These are phyloP conservation scores for Nakazawaea molendinolei DNA, from an alignment of 805 yeast species.

Conservation along the genomic window DNA sequence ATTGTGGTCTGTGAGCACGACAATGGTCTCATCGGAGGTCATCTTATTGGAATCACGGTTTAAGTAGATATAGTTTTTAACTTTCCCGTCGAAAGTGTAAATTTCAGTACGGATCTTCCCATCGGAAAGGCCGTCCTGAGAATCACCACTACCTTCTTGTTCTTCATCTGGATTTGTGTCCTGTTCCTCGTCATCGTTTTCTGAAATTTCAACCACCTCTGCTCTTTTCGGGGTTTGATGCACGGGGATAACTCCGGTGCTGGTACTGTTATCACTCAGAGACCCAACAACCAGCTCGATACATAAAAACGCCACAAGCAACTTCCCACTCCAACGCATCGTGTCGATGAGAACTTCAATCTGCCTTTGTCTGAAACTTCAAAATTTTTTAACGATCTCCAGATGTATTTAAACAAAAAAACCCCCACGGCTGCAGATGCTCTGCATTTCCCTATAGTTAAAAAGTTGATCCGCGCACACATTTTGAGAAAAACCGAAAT, in stretches of 20 bases:
- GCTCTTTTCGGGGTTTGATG: not conserved
- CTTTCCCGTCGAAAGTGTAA: slow-evolving; percentile 46
- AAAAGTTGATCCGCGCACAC: not conserved
- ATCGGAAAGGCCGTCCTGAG: slow-evolving; percentile 28
- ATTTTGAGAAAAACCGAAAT: not conserved
- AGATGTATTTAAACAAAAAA: no score
- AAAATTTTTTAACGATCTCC: no score
- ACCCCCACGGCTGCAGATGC: no score
- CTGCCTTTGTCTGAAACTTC: not conserved
- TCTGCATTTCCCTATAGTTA: not conserved
- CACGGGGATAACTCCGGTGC: not conserved
- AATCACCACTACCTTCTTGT: slow-evolving; percentile 27
- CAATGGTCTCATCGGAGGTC: slow-evolving; percentile 52
- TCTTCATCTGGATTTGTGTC: slow-evolving; percentile 18
- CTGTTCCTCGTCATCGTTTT: slow-evolving; percentile 3
- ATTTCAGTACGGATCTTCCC: slow-evolving; percentile 35
- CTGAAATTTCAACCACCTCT: slow-evolving; percentile 1
- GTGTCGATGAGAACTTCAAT: not conserved
- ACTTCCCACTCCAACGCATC: not conserved
- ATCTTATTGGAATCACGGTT: slow-evolving; percentile 39
- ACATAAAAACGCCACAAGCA: not conserved
- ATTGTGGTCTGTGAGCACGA: slow-evolving; percentile 49
- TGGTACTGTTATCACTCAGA: no score
- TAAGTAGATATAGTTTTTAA: slow-evolving; percentile 53
- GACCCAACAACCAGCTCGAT: not conserved